These are phyloP conservation scores for Aureobasidium sp. DNA, from an alignment of 2,329 filamentous ascomycete species.

Conservation along the genomic window DNA sequence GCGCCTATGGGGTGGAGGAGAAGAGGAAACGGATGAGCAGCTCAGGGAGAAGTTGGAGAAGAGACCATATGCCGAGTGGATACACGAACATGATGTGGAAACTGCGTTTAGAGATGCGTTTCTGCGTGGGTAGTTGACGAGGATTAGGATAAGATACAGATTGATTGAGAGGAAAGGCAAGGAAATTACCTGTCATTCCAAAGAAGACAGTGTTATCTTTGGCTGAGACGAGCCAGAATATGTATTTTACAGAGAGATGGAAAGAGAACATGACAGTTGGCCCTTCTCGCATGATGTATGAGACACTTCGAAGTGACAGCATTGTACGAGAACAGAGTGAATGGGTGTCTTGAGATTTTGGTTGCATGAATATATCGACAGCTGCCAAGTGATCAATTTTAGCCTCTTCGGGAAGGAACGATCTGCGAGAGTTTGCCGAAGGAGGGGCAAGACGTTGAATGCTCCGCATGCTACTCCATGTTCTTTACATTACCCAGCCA, in stretches of 20 bases:
- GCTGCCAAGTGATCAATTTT: background rate
- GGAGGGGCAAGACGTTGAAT: background rate
- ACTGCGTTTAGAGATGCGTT: background rate
- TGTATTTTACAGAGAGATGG: too few relatives aligned
- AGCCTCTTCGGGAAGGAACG: background rate
- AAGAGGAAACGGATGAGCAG: slow-evolving; percentile 20
- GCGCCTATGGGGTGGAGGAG: slow-evolving; percentile 15
- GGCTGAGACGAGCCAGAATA: too few relatives aligned
- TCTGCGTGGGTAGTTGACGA: background rate
- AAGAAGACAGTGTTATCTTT: too few relatives aligned
- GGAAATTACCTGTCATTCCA: too few relatives aligned
- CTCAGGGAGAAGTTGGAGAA: slow-evolving; percentile 18
- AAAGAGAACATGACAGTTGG: too few relatives aligned
- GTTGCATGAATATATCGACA: too few relatives aligned
- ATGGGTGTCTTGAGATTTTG: too few relatives aligned
- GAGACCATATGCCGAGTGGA: slow-evolving; percentile 19
- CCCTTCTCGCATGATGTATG: too few relatives aligned
- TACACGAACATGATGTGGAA: slow-evolving; percentile 25
- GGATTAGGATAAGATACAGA: too few relatives aligned
- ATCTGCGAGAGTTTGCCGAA: background rate
- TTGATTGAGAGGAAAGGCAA: too few relatives aligned
- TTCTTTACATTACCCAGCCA: background rate
- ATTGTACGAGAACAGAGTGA: too few relatives aligned
- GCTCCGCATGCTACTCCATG: background rate
- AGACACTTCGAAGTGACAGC: too few relatives aligned